Percentiles rank a stretch among this genome's conserved stretches.
These are phyloP conservation scores for Leccinum fibrillosum DNA, from an alignment of 768 basidiomycete genomes.

Conservation along the genomic window DNA sequence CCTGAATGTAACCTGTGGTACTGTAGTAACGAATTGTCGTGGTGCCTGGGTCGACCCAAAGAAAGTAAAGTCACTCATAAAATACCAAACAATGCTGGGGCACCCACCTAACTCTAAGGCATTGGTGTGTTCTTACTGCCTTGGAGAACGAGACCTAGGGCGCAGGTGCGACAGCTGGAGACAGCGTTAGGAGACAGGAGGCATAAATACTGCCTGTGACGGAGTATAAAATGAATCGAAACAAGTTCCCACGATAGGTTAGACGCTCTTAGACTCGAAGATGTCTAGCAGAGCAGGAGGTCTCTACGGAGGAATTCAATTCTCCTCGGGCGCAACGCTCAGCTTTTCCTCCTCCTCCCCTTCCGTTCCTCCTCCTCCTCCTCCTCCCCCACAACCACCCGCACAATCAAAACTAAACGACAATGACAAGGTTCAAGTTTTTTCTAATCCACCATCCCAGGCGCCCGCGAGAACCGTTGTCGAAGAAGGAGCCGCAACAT, in stretches of 20 bases:
- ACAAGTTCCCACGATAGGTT: slow-evolving; percentile 17
- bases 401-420: slow-evolving; percentile 21
- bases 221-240: no score
- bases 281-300: slow-evolving; percentile 82
- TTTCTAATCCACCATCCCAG: slow-evolving; percentile 16
- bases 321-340: slow-evolving; percentile 66
- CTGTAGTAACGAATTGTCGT: no score
- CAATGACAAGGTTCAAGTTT: slow-evolving; percentile 9
- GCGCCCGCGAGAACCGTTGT: slow-evolving; percentile 24
- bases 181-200: no score
- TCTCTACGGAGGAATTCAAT: slow-evolving; percentile 84
- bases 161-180: no score
- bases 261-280: slow-evolving; percentile 26
- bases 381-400: slow-evolving; percentile 19
- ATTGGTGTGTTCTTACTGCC: no score
- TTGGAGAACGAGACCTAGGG: no score
- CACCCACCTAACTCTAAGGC: no score
- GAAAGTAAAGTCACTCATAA: no score
- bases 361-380: slow-evolving; percentile 21
- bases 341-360: slow-evolving; percentile 36
- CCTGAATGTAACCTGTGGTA: no score
- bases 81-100: no score
- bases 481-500: slow-evolving; percentile 25
- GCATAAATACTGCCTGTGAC: no score
- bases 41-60: no score